A percentile compares a stretch with the other conserved stretches of the same genome.
Conservation (phyloP, 495 filamentous ascomycete genomes). For the Amorphotheca resinae region DNA sequence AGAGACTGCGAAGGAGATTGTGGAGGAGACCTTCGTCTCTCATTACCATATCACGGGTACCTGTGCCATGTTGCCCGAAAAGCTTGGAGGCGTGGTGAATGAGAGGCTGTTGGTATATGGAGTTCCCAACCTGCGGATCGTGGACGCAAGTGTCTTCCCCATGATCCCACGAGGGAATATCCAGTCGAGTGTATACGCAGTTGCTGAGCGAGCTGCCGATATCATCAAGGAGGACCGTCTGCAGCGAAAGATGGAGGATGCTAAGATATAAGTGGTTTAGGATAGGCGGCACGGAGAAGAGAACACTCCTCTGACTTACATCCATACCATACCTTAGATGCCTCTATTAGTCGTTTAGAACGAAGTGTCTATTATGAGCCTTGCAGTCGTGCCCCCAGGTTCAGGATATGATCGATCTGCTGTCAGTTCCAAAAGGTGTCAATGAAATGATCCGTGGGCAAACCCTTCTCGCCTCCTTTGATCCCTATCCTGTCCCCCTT, state of each 20-base stretch:
- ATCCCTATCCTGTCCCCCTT: no score
- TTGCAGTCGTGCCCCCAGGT: no score
- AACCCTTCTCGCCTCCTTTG: no score
- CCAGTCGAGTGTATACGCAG: constrained; percentile 39
- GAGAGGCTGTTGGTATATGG: constrained; percentile 41
- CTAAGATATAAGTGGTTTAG: background rate
- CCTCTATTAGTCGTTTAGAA: no score
- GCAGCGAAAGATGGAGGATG: constrained; percentile 18
- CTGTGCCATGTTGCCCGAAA: constrained; percentile 17
- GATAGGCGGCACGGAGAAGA: no score
- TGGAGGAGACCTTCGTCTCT: constrained; percentile 23
- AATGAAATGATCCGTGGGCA: no score
- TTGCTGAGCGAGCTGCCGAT: constrained; percentile 47
- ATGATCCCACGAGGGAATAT: constrained; percentile 44
- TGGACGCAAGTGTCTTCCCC: constrained; percentile 47
- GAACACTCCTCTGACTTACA: no score
- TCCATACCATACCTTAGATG: no score
- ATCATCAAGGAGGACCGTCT: constrained; percentile 37
- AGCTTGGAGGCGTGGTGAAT: constrained; percentile 34
- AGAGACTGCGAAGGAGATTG: constrained; percentile 22
- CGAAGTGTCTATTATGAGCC: no score
- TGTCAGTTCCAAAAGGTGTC: no score
- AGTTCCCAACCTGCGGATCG: constrained; percentile 41
- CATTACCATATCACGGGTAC: constrained; percentile 27
- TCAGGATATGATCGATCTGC: no score